Evolutionary conservation across 2,329 filamentous ascomycete species (phyloP), one percentile per base, ranked within the genome.

Genomic region (Neonectria magnoliae): DNA sequence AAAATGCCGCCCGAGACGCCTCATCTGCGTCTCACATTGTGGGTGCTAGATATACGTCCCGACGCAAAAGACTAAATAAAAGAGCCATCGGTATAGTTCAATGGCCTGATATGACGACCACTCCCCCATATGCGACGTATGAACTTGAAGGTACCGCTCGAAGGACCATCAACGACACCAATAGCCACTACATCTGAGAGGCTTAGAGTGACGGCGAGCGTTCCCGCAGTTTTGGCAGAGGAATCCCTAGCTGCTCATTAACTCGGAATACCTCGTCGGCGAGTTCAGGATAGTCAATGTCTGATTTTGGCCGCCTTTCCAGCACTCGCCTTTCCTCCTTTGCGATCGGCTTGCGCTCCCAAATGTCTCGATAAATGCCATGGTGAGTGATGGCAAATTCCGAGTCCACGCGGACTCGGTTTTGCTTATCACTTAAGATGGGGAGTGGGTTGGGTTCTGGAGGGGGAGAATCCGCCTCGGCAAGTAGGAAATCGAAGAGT

Each of bases 361-460:
- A 69, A 5, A 68, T 66, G 0, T 68, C 65, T 45, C 61, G 31
- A 20, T 70, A 70, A 1, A 70, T 68, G 8, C 47, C 45, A 27
- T 47, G n/a, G 1, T 61, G 50, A 4, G 54, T 60, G 1, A 70
- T 57, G 7, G 68, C 61, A 31, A 18, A 29, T 1, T 60, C 52
- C 1, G 61, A 54, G 25, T 69, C 67, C 4, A 69, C 54, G 4
- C 64, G 64, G 22, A 69, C 13, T 16, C 51, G 51, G 5, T 67
- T 69, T 14, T 50, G 57, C n/a, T 42, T 47, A 4, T 56, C 31
- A 18, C 57, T 18, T 3, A 67, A 47, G 41, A 69, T 52, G 2
- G 67, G 67, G 1, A 69, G 20, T 9, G 60, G 52, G 5, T 3
- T 25, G 5, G 13, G 7, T 20, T 54, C n/a, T 1, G 29, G 31